Conservation (phyloP, 2,329 filamentous ascomycete species). For the Scedosporium aurantiacum region DNA sequence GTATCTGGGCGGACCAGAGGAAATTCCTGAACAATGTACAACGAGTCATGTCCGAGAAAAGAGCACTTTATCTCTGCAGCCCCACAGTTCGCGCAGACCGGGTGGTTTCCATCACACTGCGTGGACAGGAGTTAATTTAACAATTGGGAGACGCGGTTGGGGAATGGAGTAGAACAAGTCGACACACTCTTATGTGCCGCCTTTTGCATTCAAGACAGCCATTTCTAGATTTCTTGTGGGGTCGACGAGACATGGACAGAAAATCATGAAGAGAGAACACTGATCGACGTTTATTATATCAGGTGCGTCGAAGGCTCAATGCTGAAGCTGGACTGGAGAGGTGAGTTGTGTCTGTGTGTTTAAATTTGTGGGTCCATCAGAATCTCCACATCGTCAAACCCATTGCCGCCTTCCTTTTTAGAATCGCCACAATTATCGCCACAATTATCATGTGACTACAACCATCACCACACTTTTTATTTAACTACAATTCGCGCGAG, state of each 20-base stretch:
- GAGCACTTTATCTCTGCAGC: background rate
- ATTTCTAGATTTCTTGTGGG: constrained; percentile 1
- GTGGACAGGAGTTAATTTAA: background rate
- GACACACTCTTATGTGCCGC: background rate
- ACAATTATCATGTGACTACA: too few species aligned
- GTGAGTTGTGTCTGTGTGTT: too few species aligned
- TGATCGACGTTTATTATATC: too few species aligned
- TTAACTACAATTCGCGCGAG: too few species aligned
- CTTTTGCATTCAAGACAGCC: background rate
- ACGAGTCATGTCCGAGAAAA: background rate
- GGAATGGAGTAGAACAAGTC: background rate
- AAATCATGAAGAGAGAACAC: too few species aligned
- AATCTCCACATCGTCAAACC: too few species aligned
- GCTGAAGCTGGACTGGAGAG: too few species aligned
- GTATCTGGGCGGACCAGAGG: background rate
- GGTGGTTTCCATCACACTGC: background rate
- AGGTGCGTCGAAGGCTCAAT: too few species aligned
- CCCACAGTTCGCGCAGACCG: background rate
- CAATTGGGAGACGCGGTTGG: background rate
- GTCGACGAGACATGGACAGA: background rate
- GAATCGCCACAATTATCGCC: too few species aligned
- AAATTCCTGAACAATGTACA: background rate
- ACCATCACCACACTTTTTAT: too few species aligned
- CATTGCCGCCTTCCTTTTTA: too few species aligned
- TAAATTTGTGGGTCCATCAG: too few species aligned